Evolutionary conservation across 2,329 filamentous ascomycete genomes (phyloP).

Genomic region (Stachybotrys chlorohalonatus): DNA sequence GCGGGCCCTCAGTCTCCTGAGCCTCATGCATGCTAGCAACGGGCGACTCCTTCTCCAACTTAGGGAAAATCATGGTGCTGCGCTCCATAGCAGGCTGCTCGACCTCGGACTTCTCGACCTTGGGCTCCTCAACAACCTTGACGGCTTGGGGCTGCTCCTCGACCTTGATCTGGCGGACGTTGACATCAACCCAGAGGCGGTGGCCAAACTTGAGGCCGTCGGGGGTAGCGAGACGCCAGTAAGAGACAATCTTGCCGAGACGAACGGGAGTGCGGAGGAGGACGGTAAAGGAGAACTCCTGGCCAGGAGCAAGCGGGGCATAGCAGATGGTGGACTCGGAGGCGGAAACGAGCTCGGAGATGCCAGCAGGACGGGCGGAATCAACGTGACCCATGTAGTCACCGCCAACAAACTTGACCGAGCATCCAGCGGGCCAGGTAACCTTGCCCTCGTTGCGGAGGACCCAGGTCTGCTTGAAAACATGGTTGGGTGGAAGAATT

Average conservation of each 20-base stretch:
- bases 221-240: slow-evolving; percentile 85
- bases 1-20: slow-evolving; percentile 42
- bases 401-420: slow-evolving; percentile 83
- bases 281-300: slow-evolving; percentile 74
- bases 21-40: slow-evolving; percentile 67
- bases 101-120: slow-evolving; percentile 20
- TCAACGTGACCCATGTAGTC: slow-evolving; percentile 95
- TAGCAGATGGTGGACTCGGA: slow-evolving; percentile 75
- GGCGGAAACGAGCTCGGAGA: slow-evolving; percentile 66
- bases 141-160: slow-evolving; percentile 8
- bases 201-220: slow-evolving; percentile 82
- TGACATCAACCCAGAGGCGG: slow-evolving; percentile 89
- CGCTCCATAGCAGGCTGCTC: slow-evolving; percentile 14
- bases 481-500: slow-evolving; percentile 56
- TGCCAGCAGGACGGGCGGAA: slow-evolving; percentile 67
- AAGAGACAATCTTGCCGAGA: slow-evolving; percentile 76
- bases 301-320: slow-evolving; percentile 59
- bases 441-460: slow-evolving; percentile 73
- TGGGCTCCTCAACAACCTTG: slow-evolving; percentile 10
- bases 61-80: slow-evolving; percentile 93
- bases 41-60: slow-evolving; percentile 88
- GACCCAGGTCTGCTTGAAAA: slow-evolving; percentile 87
- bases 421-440: slow-evolving; percentile 82
- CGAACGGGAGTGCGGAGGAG: slow-evolving; percentile 72
- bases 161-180: slow-evolving; percentile 44